Evolutionary conservation across 768 basidiomycete genomes (phyloP).

Genomic region (Kwoniella heveanensis): DNA sequence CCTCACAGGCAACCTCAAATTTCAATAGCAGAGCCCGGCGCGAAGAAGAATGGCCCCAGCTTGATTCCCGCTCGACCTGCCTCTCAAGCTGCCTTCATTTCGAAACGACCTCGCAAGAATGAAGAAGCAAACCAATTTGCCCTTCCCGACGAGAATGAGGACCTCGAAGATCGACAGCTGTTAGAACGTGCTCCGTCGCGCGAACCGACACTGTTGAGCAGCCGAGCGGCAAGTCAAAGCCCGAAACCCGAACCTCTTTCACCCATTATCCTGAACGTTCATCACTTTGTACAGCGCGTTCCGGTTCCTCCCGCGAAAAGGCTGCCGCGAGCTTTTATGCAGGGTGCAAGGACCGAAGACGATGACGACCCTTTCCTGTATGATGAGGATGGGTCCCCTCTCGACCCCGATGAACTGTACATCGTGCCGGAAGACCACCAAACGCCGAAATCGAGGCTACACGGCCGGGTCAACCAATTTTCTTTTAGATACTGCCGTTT

Average conservation of each 20-base stretch:
- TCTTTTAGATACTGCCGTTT: constrained; percentile 26
- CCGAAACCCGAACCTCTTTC: background rate
- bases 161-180: constrained; percentile 33
- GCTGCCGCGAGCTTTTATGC: background rate
- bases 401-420: constrained; percentile 28
- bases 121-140: constrained; percentile 23
- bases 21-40: too few relatives aligned
- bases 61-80: background rate
- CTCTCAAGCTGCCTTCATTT: constrained; percentile 2
- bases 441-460: constrained; percentile 15
- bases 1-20: too few relatives aligned
- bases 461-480: constrained; percentile 29
- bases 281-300: background rate
- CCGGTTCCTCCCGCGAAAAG: background rate
- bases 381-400: constrained; percentile 33
- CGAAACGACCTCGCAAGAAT: constrained; percentile 12
- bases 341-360: background rate
- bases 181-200: background rate
- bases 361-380: constrained; percentile 32
- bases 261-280: background rate
- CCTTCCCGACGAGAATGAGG: constrained; percentile 25
- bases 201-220: background rate
- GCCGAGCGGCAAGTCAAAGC: background rate
- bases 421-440: constrained; percentile 19
- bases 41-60: too few relatives aligned